These are phyloP conservation scores for Eutypella sp. DNA, from an alignment of 2,329 filamentous ascomycete species.

Conservation along the genomic window DNA sequence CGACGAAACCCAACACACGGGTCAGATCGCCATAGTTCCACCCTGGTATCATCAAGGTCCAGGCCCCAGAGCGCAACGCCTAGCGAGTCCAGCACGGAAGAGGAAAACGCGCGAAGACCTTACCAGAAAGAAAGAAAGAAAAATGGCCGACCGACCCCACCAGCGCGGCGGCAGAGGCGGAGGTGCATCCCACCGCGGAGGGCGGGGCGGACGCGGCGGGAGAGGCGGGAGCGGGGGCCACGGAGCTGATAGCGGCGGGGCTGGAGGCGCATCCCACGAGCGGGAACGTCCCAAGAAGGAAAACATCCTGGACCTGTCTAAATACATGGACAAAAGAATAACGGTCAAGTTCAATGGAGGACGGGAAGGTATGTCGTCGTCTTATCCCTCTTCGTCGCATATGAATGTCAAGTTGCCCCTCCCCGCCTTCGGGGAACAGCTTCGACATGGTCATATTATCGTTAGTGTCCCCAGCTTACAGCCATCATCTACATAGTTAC, in stretches of 20 bases:
- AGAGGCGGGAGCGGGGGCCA: slow-evolving; percentile 33
- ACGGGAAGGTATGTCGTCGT: slow-evolving; percentile 63
- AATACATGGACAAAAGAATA: slow-evolving; percentile 97
- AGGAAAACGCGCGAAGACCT: too few relatives aligned
- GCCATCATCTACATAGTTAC: slow-evolving; percentile 52
- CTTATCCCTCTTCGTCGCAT: neutral
- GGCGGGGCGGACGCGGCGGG: slow-evolving; percentile 33
- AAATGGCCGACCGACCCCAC: slow-evolving; percentile 47
- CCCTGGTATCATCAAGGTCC: too few relatives aligned
- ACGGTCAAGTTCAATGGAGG: slow-evolving; percentile 96
- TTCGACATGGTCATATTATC: slow-evolving; percentile 2
- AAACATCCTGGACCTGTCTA: slow-evolving; percentile 90
- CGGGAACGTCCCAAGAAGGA: slow-evolving; percentile 91
- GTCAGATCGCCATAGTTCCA: too few relatives aligned
- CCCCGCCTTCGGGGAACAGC: too few relatives aligned
- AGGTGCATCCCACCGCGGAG: slow-evolving; percentile 33
- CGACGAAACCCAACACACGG: neutral
- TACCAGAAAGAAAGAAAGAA: too few relatives aligned
- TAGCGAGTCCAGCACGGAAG: too few relatives aligned
- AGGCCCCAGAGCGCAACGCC: too few relatives aligned
- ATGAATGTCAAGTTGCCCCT: too few relatives aligned
- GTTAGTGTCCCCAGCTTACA: neutral
- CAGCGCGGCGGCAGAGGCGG: slow-evolving; percentile 45
- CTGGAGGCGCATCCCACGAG: slow-evolving; percentile 42
- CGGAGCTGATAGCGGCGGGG: slow-evolving; percentile 37